Base-by-base conservation (phyloP, 371 early-diverging fungal species). In the Mucor ambiguus region DNA sequence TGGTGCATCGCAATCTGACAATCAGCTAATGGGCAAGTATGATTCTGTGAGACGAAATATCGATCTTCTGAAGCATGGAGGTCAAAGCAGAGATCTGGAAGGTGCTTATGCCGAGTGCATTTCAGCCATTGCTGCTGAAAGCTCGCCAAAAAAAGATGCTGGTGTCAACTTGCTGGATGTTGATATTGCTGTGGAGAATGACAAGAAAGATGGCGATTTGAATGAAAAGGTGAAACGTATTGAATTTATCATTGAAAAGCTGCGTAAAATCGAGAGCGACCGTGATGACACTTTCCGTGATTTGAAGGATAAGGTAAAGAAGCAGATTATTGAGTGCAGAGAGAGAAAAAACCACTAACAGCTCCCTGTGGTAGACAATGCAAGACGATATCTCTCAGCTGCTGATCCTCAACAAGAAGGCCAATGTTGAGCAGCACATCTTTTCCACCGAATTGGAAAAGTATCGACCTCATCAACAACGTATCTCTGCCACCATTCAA, bases 371-470 rank as follows among this genome's bases (percentile, higher is more conserved):
- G 9, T 71, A 92, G 90, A 83, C 92, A 1, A 87, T 89, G 59
- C 80, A 92, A 62, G 98, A 97, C 74, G 98, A 98, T 71, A 97
- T 97, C 43, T 91, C 94, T 11, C 83, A 89, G 20, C 60, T 92
- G 10, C 75, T 98, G 66, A 85, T 97, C 55, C 64, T 94, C 8
- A 94, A 95, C 83, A 93, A 92, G 64, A 90, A 88, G 70, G 76
- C 83, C 12, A 89, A 91, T 60, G 85, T 90, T 11, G 96, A 95
- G 68, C 87, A 87, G 37, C 92, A 95, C 61, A 81, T 98, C 11
- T 97, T 97, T 85, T 87, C 90, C 4, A 78, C 89, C 59, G 96
- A 98, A 71, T 82, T 98, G 35, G 91, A 91, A 70, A 98, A 98
- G 78, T 98, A 89, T 73, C 83, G 90, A 5, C 90, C 90, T 12